Percentiles rank a stretch among this genome's conserved stretches.
These are phyloP conservation scores for Candida vartiovaarae DNA, from an alignment of 805 yeast genomes.

Conservation along the genomic window DNA sequence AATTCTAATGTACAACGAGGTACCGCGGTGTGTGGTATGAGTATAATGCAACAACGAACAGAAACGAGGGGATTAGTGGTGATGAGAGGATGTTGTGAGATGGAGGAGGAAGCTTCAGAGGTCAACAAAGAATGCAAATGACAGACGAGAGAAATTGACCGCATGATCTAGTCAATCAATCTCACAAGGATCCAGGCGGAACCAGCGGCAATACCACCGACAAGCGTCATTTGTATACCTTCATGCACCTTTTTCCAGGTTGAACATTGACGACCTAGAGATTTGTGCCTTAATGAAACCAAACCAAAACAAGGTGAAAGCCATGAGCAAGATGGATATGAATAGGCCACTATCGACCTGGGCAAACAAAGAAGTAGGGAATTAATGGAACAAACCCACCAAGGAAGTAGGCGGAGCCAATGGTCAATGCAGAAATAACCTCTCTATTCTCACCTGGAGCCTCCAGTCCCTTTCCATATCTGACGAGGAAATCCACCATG, in stretches of 20 bases:
- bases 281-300: slow-evolving; percentile 82
- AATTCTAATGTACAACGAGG: no score
- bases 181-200: slow-evolving; percentile 92
- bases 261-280: slow-evolving; percentile 74
- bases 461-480: slow-evolving; percentile 87
- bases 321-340: slow-evolving; percentile 73
- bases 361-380: slow-evolving; percentile 76
- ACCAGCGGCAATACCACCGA: slow-evolving; percentile 96
- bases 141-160: neutral
- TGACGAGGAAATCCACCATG: slow-evolving; percentile 80
- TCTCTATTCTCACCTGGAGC: slow-evolving; percentile 94
- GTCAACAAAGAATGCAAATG: neutral
- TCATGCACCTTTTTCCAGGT: slow-evolving; percentile 53
- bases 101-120: no score
- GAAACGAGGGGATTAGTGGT: no score
- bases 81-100: no score
- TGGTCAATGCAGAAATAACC: slow-evolving; percentile 79
- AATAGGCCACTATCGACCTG: slow-evolving; percentile 75
- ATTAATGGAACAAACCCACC: slow-evolving; percentile 91
- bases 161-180: slow-evolving; percentile 44
- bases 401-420: slow-evolving; percentile 80
- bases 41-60: no score
- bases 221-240: slow-evolving; percentile 88
- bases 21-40: no score
- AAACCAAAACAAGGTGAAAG: slow-evolving; percentile 75